These are phyloP conservation scores for Saccharomycopsis selenospora DNA, from an alignment of 805 yeast species.

Conservation along the genomic window DNA sequence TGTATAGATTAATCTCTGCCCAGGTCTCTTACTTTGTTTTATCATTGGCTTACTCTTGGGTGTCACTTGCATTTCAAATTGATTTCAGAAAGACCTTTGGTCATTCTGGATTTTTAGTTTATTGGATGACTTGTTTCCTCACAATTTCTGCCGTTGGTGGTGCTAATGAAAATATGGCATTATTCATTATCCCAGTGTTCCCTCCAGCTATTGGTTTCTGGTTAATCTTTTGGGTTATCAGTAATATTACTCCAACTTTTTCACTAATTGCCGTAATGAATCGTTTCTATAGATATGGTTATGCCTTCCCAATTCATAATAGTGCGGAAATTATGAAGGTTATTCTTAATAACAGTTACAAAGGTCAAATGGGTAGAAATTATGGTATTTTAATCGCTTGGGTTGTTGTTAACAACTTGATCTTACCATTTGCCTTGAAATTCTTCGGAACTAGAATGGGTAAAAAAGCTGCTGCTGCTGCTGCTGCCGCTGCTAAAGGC, in stretches of 20 bases:
- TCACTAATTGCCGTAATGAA: conserved; percentile 38
- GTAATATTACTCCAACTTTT: conserved; percentile 56
- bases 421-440: conserved; percentile 39
- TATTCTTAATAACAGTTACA: conserved; percentile 48
- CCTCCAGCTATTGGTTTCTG: conserved; percentile 67
- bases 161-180: conserved; percentile 52
- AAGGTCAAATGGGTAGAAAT: conserved; percentile 51
- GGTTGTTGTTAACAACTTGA: conserved; percentile 43
- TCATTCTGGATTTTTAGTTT: conserved; percentile 54
- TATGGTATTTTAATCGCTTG: conserved; percentile 54
- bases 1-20: conserved; percentile 41
- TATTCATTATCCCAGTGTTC: conserved; percentile 38
- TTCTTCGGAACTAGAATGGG: conserved; percentile 35
- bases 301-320: conserved; percentile 64
- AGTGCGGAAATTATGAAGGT: conserved; percentile 56
- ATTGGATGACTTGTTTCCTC: conserved; percentile 53
- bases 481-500: not conserved
- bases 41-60: conserved; percentile 46
- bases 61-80: conserved; percentile 57
- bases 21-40: conserved; percentile 45
- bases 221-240: conserved; percentile 57
- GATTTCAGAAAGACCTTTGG: conserved; percentile 48
- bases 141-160: conserved; percentile 66
- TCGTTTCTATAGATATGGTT: conserved; percentile 44
- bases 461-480: conserved; percentile 24